Evolutionary conservation across 106 monocot species (phyloP).

Genomic region (Vanilla planifolia): DNA sequence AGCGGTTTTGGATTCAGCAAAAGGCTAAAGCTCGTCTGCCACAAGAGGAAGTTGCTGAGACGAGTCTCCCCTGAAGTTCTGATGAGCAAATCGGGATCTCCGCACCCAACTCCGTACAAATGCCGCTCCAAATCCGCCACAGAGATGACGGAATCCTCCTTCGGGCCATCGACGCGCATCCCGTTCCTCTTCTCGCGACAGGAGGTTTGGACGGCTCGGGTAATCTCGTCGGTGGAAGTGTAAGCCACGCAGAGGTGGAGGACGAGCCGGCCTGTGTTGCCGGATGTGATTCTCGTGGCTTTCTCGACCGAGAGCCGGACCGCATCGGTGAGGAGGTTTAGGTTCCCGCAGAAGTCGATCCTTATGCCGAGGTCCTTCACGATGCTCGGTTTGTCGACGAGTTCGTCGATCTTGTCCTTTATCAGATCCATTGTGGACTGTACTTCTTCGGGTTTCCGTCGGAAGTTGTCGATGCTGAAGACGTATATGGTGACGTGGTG

Average conservation of each 20-base stretch:
- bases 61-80: slow-evolving; percentile 44
- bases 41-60: slow-evolving; percentile 44
- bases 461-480: slow-evolving; percentile 61
- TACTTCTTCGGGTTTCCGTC: slow-evolving; percentile 28
- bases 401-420: slow-evolving; percentile 32
- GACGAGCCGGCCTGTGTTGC: slow-evolving; percentile 23
- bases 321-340: slow-evolving; percentile 22
- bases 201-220: slow-evolving; percentile 11
- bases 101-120: slow-evolving; percentile 10
- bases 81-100: slow-evolving; percentile 33
- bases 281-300: slow-evolving; percentile 15
- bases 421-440: slow-evolving; percentile 29
- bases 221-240: slow-evolving; percentile 31
- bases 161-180: background rate
- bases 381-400: slow-evolving; percentile 14
- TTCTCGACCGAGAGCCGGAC: slow-evolving; percentile 19
- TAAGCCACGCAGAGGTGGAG: slow-evolving; percentile 33
- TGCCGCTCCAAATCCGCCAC: slow-evolving; percentile 20
- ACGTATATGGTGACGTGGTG: slow-evolving; percentile 32
- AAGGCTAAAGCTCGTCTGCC: slow-evolving; percentile 31
- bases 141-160: background rate
- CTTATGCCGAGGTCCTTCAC: slow-evolving; percentile 10
- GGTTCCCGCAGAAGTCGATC: slow-evolving; percentile 36
- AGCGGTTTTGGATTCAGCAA: slow-evolving; percentile 31
- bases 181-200: slow-evolving; percentile 11